phyloP scores from a whole-genome alignment of 176 grass and related monocot genomes.

The Eleusine indica region DNA sequence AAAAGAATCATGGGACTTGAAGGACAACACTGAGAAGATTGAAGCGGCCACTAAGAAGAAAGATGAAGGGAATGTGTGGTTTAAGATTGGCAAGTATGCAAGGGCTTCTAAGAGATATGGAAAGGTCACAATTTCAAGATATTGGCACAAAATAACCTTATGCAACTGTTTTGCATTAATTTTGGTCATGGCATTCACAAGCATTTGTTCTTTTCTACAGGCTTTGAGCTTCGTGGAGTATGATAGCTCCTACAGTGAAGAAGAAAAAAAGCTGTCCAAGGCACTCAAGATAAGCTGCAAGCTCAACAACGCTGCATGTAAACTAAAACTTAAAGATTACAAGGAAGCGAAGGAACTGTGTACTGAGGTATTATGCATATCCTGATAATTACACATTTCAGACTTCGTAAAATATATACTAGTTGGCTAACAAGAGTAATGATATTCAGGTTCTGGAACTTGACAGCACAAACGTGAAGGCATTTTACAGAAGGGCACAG shows the following conservation, averaged over 20 bases:
- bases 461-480: slow-evolving; percentile 80
- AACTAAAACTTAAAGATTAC: slow-evolving; percentile 77
- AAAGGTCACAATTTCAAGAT: slow-evolving; percentile 48
- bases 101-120: slow-evolving; percentile 84
- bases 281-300: slow-evolving; percentile 75
- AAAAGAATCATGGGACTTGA: slow-evolving; percentile 85
- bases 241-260: slow-evolving; percentile 73
- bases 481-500: slow-evolving; percentile 81
- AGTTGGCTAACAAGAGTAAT: slow-evolving; percentile 17
- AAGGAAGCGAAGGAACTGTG: slow-evolving; percentile 80
- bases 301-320: slow-evolving; percentile 88
- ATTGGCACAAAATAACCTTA: not conserved
- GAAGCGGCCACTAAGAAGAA: slow-evolving; percentile 81
- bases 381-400: not conserved
- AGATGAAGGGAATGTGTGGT: slow-evolving; percentile 82
- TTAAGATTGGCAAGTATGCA: slow-evolving; percentile 71
- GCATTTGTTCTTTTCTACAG: slow-evolving; percentile 36
- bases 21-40: slow-evolving; percentile 69
- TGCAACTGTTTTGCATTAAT: slow-evolving; percentile 7
- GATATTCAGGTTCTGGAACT: slow-evolving; percentile 71
- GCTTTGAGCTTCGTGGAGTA: slow-evolving; percentile 69
- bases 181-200: not conserved
- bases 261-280: slow-evolving; percentile 72
- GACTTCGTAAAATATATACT: not conserved
- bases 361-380: slow-evolving; percentile 51